Evolutionary conservation across 108 stramenopile species (phyloP), one percentile per base, ranked within the genome.

Genomic region (Parietichytrium sp.): DNA sequence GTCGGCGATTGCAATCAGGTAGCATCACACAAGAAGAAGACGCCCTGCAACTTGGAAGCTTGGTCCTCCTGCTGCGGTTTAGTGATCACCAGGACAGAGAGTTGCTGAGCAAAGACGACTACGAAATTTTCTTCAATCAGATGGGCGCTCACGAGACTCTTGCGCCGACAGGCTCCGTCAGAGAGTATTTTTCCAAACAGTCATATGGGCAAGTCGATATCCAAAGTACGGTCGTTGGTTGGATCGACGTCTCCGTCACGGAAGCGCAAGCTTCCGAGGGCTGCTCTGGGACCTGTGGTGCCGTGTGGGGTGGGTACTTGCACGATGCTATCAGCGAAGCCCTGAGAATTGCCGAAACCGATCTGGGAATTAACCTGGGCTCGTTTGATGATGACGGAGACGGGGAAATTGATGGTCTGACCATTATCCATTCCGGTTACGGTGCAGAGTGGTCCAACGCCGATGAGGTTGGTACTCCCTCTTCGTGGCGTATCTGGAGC

Each of bases 361-460:
- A 10, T 10, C 61, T 72, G 23, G n/a, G n/a, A n/a, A 26, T 80
- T 52, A 29, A 45, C 16, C 36, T 54, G 86, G 87, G 29, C 29
- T 47, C 29, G 12, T 84, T 88, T 81, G 45, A 80, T 82, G 55
- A 20, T 51, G 79, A 86, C 48, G 52, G 3, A 18, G 52, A 81
- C 20, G 80, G 80, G 1, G 38, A 52, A 16, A 36, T 89, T 33
- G 93, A 94, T 80, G 86, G 84, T 0, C 78, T 94, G 8, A 83
- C 89, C 29, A 45, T 94, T 10, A 78, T 93, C 18, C 91, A 92
- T 54, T 86, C 86, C 50, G 94, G 94, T 29, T 92, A 91, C 82
- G 90, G 88, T 8, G 93, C 93, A 23, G 93, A 94, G 80, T n/a
- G n/a, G n/a, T n/a, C n/a, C n/a, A n/a, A n/a, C n/a, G n/a, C n/a